Conservation (phyloP, 2,329 filamentous ascomycete genomes). For the Sporothrix pseudoabietina region DNA sequence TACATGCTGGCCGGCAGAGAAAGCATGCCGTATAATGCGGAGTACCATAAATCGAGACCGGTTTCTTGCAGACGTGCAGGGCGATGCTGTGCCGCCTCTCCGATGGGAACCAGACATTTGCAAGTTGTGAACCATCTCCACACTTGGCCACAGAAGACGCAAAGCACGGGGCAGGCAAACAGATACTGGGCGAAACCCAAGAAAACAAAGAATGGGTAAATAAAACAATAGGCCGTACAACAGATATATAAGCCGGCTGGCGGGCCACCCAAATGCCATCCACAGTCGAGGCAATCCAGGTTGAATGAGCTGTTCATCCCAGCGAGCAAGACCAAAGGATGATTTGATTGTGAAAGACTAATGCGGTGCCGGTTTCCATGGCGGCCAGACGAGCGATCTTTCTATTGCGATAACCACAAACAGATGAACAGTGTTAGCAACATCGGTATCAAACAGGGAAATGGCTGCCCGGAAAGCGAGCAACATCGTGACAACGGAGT, state of each 20-base stretch:
- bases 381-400: background rate
- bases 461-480: background rate
- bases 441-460: background rate
- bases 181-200: background rate
- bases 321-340: conserved; percentile 1
- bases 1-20: background rate
- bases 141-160: background rate
- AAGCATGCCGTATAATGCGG: background rate
- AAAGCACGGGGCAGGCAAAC: background rate
- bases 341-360: no score
- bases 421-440: background rate
- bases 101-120: background rate
- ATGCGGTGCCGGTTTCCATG: background rate
- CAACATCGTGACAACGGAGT: background rate
- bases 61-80: conserved; percentile 3
- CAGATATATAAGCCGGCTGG: background rate
- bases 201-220: background rate
- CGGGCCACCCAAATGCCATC: background rate
- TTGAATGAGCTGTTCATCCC: conserved; percentile 24
- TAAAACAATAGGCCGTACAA: background rate
- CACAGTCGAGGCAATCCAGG: conserved; percentile 10
- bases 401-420: background rate
- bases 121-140: background rate
- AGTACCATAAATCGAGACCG: background rate
- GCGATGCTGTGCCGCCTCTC: background rate